These are phyloP conservation scores for Hypsizygus ulmarius DNA, from an alignment of 1,284 basidiomycete genomes.

Conservation along the genomic window DNA sequence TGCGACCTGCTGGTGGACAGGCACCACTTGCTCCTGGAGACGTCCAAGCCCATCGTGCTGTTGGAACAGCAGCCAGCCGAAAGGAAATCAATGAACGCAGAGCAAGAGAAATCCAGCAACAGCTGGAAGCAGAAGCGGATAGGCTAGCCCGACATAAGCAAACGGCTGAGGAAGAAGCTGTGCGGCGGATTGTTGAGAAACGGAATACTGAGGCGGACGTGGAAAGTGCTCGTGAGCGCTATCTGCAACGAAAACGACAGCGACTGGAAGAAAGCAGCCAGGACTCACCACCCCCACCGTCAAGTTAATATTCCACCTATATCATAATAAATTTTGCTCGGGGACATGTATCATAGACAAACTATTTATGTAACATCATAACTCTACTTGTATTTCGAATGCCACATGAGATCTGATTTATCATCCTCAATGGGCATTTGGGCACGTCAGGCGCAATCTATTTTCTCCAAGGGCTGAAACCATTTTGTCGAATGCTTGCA, in stretches of 20 bases:
- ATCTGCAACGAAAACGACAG: conserved; percentile 76
- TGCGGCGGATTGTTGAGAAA: conserved; percentile 54
- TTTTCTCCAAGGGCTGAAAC: conserved; percentile 35
- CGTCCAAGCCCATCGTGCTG: conserved; percentile 61
- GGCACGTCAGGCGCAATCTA: conserved; percentile 28
- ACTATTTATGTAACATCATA: neutral
- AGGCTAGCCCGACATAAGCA: conserved; percentile 57
- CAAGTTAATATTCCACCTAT: conserved; percentile 3
- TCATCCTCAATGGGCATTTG: conserved; percentile 16
- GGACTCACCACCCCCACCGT: conserved; percentile 11
- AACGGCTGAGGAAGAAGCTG: conserved; percentile 55
- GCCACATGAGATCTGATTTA: neutral
- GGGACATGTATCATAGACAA: neutral
- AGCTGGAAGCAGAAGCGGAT: conserved; percentile 70
- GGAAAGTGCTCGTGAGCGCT: conserved; percentile 72
- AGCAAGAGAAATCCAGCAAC: conserved; percentile 66
- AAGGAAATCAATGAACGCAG: conserved; percentile 81
- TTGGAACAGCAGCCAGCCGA: conserved; percentile 75
- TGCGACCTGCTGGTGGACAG: conserved; percentile 32
- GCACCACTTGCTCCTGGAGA: conserved; percentile 32
- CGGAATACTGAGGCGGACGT: conserved; percentile 73
- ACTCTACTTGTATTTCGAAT: neutral
- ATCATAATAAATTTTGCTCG: conserved; percentile 3
- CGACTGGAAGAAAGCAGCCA: conserved; percentile 56
- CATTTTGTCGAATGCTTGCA: conserved; percentile 50